phyloP scores from a whole-genome alignment of 148 eudicot genomes.

The Silene conica region DNA sequence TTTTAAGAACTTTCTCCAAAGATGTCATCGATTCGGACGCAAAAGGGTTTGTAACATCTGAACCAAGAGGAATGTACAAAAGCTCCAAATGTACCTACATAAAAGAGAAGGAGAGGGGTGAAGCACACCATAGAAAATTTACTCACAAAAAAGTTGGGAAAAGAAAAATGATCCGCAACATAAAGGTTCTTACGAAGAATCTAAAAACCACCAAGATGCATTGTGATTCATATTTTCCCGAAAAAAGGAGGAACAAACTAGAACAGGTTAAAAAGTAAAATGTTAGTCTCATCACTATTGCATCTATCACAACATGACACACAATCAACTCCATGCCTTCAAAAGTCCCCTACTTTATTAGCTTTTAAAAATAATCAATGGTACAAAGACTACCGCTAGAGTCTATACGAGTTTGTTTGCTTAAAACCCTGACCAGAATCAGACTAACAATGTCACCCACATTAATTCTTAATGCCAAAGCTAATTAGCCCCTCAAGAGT shows the following conservation, averaged over 20 bases:
- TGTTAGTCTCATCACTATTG: too few relatives aligned
- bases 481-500: background rate
- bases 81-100: slow-evolving; percentile 95
- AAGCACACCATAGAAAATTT: background rate
- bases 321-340: too few relatives aligned
- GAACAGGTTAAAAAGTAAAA: too few relatives aligned
- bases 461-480: background rate
- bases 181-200: too few relatives aligned
- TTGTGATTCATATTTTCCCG: too few relatives aligned
- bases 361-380: too few relatives aligned
- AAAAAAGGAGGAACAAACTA: too few relatives aligned
- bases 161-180: background rate
- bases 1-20: slow-evolving; percentile 69
- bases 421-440: background rate
- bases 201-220: too few relatives aligned
- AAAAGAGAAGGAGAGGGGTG: background rate
- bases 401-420: background rate
- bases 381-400: background rate
- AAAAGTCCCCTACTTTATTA: too few relatives aligned
- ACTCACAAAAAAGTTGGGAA: background rate
- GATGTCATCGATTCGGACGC: slow-evolving; percentile 64
- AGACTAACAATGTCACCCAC: background rate
- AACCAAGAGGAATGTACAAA: slow-evolving; percentile 65
- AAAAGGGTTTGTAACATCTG: slow-evolving; percentile 64
- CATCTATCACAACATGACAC: too few relatives aligned